Conservation (phyloP, 768 basidiomycete genomes). For the Vararia minispora region DNA sequence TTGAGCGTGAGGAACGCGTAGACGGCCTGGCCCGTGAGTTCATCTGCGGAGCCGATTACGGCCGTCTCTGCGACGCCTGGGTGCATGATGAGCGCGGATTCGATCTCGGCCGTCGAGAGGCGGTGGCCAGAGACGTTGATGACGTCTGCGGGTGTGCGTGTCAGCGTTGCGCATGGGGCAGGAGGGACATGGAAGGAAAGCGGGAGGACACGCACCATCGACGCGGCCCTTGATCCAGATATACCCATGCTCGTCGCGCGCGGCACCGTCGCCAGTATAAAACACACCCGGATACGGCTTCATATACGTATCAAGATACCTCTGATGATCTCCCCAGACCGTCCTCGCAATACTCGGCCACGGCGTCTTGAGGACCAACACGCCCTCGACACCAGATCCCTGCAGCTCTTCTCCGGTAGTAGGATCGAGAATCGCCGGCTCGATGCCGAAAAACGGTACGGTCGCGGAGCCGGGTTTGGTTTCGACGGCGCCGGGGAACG, state of each 20-base stretch:
- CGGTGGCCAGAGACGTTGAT: constrained; percentile 98
- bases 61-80: constrained; percentile 95
- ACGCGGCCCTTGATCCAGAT: constrained; percentile 98
- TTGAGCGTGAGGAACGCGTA: constrained; percentile 90
- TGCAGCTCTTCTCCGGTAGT: constrained; percentile 62
- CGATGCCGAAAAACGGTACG: constrained; percentile 95
- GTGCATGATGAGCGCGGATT: constrained; percentile 92
- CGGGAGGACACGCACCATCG: constrained; percentile 51
- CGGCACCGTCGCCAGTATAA: constrained; percentile 97
- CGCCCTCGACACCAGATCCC: constrained; percentile 84
- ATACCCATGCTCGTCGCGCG: constrained; percentile 90
- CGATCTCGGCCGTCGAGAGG: constrained; percentile 94
- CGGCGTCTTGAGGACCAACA: constrained; percentile 72
- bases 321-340: constrained; percentile 84
- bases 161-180: not conserved
- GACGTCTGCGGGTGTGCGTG: constrained; percentile 45
- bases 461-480: constrained; percentile 96
- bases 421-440: constrained; percentile 81
- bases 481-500: constrained; percentile 90
- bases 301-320: constrained; percentile 74
- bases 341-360: constrained; percentile 97
- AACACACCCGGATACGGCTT: constrained; percentile 83
- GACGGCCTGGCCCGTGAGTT: constrained; percentile 91
- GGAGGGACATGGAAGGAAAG: not conserved
- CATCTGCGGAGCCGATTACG: constrained; percentile 79